Percentiles rank a stretch among this genome's conserved stretches.
Conservation (phyloP, 805 yeast genomes). For the Saccharomycopsis synnaedendra region DNA sequence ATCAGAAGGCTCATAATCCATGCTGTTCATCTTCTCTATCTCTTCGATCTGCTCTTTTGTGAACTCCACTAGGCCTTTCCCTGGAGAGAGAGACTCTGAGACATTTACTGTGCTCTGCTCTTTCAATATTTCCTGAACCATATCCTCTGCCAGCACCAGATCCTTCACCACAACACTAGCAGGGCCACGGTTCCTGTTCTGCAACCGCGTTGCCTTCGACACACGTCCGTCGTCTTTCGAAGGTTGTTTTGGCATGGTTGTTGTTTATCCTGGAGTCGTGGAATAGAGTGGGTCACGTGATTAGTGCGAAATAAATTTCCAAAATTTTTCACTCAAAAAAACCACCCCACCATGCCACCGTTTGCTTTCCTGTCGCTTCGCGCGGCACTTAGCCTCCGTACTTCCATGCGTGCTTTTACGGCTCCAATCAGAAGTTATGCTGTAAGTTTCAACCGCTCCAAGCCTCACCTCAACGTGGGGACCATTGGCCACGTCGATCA, state of each 20-base stretch:
- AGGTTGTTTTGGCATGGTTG: not conserved
- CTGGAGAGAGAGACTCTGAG: not conserved
- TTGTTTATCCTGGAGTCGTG: not conserved
- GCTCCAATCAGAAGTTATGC: not conserved
- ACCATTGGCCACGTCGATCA: slow-evolving; percentile 99
- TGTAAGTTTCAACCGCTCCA: slow-evolving; percentile 80
- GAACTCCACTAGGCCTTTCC: too few relatives aligned
- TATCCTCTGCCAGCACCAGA: not conserved
- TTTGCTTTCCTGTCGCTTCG: slow-evolving; percentile 10
- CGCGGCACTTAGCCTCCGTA: not conserved
- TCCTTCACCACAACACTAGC: not conserved
- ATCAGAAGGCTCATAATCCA: not conserved
- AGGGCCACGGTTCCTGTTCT: not conserved
- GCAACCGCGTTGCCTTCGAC: not conserved
- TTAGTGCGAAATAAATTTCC: too few relatives aligned
- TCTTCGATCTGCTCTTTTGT: not conserved
- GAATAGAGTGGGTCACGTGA: not conserved
- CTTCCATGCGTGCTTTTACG: not conserved
- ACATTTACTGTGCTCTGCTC: not conserved
- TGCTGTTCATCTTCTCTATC: not conserved
- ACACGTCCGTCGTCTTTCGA: not conserved
- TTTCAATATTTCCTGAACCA: not conserved
- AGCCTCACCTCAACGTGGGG: slow-evolving; percentile 95
- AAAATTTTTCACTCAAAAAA: not conserved
- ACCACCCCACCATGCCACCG: slow-evolving; percentile 9